A percentile compares a stretch with the other conserved stretches of the same genome.
These are phyloP conservation scores for Gliomastix tumulicola DNA, from an alignment of 2,329 filamentous ascomycete genomes.

Conservation along the genomic window DNA sequence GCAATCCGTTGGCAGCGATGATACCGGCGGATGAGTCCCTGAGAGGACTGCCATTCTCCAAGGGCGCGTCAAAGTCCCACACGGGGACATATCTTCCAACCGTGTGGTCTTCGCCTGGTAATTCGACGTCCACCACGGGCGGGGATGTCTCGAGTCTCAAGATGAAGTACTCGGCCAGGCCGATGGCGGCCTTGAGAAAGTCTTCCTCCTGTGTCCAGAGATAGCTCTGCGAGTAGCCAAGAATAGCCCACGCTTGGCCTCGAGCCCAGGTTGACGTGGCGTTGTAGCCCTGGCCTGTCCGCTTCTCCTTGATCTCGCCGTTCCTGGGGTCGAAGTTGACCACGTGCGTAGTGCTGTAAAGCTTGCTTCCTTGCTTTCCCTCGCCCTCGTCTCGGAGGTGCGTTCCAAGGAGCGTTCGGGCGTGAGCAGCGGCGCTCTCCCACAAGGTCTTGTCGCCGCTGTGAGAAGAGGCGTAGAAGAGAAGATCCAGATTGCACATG, in stretches of 20 bases:
- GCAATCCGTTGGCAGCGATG: conserved; percentile 33
- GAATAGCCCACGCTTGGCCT: conserved; percentile 43
- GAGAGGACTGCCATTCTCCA: conserved; percentile 18
- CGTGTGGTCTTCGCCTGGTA: neutral
- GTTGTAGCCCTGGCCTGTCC: conserved; percentile 40
- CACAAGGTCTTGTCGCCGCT: conserved; percentile 15
- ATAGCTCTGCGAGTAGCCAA: conserved; percentile 42
- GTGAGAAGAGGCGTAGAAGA: conserved; percentile 25
- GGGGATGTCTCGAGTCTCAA: conserved; percentile 22
- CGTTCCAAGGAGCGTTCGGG: conserved; percentile 27
- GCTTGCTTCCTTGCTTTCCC: too few relatives aligned
- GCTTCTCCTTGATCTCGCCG: conserved; percentile 32
- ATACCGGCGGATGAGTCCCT: conserved; percentile 28
- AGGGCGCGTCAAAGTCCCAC: conserved; percentile 41
- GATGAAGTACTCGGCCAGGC: conserved; percentile 42
- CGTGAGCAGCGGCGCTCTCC: conserved; percentile 26
- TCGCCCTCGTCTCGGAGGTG: conserved; percentile 33
- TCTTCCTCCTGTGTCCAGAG: conserved; percentile 34
- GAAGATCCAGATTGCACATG: conserved; percentile 29
- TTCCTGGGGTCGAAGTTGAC: conserved; percentile 37
- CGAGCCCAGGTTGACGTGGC: conserved; percentile 42
- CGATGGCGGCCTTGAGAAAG: conserved; percentile 36
- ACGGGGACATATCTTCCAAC: conserved; percentile 16
- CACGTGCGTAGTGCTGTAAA: conserved; percentile 35
- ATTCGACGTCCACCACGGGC: conserved; percentile 12